phyloP scores from a whole-genome alignment of 2,329 filamentous ascomycete species.

The Chaetoscypha palmicola region DNA sequence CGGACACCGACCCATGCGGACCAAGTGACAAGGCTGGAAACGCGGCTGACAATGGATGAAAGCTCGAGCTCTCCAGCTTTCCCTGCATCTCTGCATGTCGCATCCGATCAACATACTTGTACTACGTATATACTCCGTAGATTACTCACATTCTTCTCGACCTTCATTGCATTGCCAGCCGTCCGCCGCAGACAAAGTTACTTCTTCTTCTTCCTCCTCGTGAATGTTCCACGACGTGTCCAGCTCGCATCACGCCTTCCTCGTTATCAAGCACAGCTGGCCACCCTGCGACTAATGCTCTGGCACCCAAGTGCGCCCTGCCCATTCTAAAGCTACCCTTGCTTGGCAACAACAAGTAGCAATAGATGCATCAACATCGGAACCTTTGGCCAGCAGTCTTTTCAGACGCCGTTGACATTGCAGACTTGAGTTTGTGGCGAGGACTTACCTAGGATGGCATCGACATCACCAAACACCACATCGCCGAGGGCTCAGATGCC shows the following conservation, averaged over 20 bases:
- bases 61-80: too few relatives aligned
- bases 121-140: too few relatives aligned
- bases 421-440: slow-evolving; percentile 13
- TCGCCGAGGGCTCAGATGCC: slow-evolving; percentile 4
- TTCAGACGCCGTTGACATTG: slow-evolving; percentile 8
- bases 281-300: neutral
- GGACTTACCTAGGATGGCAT: slow-evolving; percentile 10
- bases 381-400: slow-evolving; percentile 8
- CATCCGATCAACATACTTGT: too few relatives aligned
- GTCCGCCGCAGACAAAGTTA: too few relatives aligned
- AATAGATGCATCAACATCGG: slow-evolving; percentile 11
- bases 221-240: too few relatives aligned
- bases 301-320: neutral
- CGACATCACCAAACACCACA: neutral
- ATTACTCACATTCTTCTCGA: too few relatives aligned
- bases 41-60: slow-evolving; percentile 4
- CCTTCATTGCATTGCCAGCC: too few relatives aligned
- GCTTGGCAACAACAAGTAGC: slow-evolving; percentile 1
- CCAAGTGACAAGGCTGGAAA: slow-evolving; percentile 7
- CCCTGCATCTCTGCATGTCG: too few relatives aligned
- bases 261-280: neutral
- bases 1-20: neutral
- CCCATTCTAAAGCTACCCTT: slow-evolving; percentile 5
- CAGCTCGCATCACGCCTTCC: too few relatives aligned
- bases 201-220: too few relatives aligned